Percentiles rank a stretch among this genome's conserved stretches.
phyloP scores from a whole-genome alignment of 2,329 filamentous ascomycete genomes.

The Cryphonectria naterciae region DNA sequence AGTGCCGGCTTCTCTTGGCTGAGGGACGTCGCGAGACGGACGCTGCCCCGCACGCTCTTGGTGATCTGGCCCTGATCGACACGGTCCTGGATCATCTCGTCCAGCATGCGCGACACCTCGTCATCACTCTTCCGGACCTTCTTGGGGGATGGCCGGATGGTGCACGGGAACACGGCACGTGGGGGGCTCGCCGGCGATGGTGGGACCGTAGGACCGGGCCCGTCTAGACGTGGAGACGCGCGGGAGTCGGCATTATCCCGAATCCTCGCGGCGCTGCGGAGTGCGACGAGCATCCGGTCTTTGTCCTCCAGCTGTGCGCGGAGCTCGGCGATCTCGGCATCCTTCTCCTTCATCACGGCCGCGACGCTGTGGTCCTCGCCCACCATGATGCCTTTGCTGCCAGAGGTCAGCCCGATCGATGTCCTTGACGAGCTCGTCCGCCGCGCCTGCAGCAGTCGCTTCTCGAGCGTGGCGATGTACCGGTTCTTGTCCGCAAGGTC shows the following conservation, averaged over 20 bases:
- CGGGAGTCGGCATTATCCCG: conserved; percentile 69
- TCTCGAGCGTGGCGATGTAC: conserved; percentile 93
- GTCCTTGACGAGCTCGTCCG: conserved; percentile 87
- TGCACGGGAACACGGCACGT: conserved; percentile 29
- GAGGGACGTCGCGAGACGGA: conserved; percentile 56
- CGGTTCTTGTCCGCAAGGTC: conserved; percentile 96
- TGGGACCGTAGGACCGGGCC: conserved; percentile 22
- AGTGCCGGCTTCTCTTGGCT: conserved; percentile 45
- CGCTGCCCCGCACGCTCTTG: conserved; percentile 68
- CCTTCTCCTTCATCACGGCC: conserved; percentile 80
- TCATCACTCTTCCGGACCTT: conserved; percentile 72
- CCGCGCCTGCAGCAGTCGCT: conserved; percentile 85
- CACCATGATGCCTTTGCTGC: conserved; percentile 68
- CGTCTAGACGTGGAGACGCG: conserved; percentile 39
- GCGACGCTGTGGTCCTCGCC: conserved; percentile 79
- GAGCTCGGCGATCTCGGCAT: conserved; percentile 90
- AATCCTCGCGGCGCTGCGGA: conserved; percentile 83
- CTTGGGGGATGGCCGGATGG: conserved; percentile 34
- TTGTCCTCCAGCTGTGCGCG: conserved; percentile 90
- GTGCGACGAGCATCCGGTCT: conserved; percentile 86
- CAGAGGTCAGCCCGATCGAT: conserved; percentile 70
- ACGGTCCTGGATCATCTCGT: conserved; percentile 93
- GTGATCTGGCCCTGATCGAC: conserved; percentile 77
- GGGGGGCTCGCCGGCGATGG: conserved; percentile 37
- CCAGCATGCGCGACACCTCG: conserved; percentile 90